phyloP scores from a whole-genome alignment of 1,284 basidiomycete species.

The Taiwanofungus camphoratus region DNA sequence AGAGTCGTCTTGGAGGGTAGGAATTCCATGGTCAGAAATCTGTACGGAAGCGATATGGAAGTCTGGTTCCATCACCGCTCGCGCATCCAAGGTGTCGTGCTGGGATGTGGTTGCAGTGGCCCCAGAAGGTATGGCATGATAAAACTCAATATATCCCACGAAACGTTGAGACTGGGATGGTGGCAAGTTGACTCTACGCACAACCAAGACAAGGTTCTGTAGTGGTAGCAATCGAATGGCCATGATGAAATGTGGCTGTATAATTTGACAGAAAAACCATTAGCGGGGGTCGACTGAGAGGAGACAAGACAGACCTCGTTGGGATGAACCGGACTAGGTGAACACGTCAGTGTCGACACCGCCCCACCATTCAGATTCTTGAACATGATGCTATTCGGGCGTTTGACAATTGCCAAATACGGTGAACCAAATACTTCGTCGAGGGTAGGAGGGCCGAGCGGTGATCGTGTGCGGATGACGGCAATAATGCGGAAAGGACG shows the following conservation, averaged over 20 bases:
- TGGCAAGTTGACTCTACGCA: constrained; percentile 33
- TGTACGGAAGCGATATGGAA: constrained; percentile 30
- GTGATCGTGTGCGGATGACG: constrained; percentile 31
- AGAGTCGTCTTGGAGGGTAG: constrained; percentile 29
- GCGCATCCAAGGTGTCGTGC: constrained; percentile 6
- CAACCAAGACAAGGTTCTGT: constrained; percentile 49
- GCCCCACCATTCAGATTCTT: constrained; percentile 35
- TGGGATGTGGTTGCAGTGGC: constrained; percentile 14
- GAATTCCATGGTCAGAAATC: constrained; percentile 45
- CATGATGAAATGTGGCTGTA: constrained; percentile 40
- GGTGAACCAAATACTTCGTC: constrained; percentile 40
- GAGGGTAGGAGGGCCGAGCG: constrained; percentile 39
- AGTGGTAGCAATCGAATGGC: constrained; percentile 49
- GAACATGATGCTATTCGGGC: constrained; percentile 39
- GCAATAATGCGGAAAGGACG: constrained; percentile 40
- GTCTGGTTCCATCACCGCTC: not conserved
- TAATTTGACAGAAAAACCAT: too few relatives aligned
- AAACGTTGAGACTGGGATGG: constrained; percentile 14
- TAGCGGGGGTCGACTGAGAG: not conserved
- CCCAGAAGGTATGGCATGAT: constrained; percentile 12
- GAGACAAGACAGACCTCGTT: constrained; percentile 10
- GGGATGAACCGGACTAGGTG: constrained; percentile 2
- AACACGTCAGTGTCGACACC: constrained; percentile 23
- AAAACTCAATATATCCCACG: constrained; percentile 17
- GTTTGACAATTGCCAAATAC: constrained; percentile 40